These are phyloP conservation scores for Cubamyces lactineus DNA, from an alignment of 768 basidiomycete species.

Conservation along the genomic window DNA sequence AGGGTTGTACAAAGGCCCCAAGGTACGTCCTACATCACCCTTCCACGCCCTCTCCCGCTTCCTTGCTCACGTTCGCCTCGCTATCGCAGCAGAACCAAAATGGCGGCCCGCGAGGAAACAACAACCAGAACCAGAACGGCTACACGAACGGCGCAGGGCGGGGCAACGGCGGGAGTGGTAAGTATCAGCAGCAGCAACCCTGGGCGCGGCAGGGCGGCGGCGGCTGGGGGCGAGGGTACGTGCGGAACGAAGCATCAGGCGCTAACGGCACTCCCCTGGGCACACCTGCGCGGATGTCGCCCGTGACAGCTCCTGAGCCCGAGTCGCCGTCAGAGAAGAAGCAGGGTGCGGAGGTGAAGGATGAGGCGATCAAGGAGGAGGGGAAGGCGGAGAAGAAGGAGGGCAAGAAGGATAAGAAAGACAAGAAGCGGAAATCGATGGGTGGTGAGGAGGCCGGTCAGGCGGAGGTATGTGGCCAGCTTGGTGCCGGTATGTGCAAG, in stretches of 20 bases:
- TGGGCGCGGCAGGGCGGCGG: conserved; percentile 24
- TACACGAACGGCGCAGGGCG: neutral
- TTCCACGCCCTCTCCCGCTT: conserved; percentile 18
- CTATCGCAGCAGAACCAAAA: conserved; percentile 10
- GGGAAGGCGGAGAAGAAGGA: conserved; percentile 12
- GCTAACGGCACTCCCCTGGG: conserved; percentile 77
- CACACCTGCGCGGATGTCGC: conserved; percentile 55
- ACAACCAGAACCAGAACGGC: conserved; percentile 4
- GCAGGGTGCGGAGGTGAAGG: neutral
- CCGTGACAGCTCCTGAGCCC: conserved; percentile 37
- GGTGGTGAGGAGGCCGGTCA: conserved; percentile 20
- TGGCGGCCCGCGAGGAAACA: conserved; percentile 13
- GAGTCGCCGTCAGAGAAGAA: conserved; percentile 15
- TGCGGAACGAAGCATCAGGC: conserved; percentile 48
- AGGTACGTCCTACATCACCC: conserved; percentile 40
- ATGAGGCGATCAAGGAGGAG: neutral
- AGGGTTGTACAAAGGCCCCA: conserved; percentile 78
- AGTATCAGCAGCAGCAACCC: conserved; percentile 31
- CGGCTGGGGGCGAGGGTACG: conserved; percentile 22
- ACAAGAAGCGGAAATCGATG: conserved; percentile 32
- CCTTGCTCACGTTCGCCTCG: neutral
- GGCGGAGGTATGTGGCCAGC: conserved; percentile 17
- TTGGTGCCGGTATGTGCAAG: neutral
- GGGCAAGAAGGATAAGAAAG: conserved; percentile 34
- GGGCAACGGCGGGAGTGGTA: conserved; percentile 24